A percentile compares a stretch with the other conserved stretches of the same genome.
phyloP scores from a whole-genome alignment of 352 stramenopile species.

The Pythium aquatile region DNA sequence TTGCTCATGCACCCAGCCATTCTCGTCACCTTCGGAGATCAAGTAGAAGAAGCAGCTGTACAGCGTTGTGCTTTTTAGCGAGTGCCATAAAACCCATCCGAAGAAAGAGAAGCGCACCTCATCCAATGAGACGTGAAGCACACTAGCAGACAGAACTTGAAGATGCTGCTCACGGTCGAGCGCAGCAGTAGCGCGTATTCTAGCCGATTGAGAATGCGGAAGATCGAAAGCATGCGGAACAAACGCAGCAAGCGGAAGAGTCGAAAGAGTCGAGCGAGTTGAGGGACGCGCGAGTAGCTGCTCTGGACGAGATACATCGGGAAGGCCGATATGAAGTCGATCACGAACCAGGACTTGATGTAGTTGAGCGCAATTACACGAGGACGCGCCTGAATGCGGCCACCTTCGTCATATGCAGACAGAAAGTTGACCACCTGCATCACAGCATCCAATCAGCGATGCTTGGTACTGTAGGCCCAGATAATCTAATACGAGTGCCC shows the following conservation, averaged over 20 bases:
- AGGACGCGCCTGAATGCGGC: conserved; percentile 51
- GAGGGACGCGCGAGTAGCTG: conserved; percentile 56
- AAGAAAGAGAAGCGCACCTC: neutral
- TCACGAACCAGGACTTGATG: conserved; percentile 64
- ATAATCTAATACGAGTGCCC: too few relatives aligned
- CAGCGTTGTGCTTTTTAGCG: neutral
- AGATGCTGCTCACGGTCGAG: conserved; percentile 59
- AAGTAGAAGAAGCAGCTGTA: conserved; percentile 57
- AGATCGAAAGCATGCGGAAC: conserved; percentile 68
- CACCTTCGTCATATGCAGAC: conserved; percentile 61
- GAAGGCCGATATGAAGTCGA: conserved; percentile 77
- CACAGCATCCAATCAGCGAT: neutral
- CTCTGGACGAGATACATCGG: conserved; percentile 69
- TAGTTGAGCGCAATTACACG: conserved; percentile 53
- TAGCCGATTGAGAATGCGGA: conserved; percentile 36
- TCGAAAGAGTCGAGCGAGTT: conserved; percentile 54
- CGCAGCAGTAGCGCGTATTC: conserved; percentile 68
- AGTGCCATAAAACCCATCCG: neutral
- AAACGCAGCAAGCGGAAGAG: conserved; percentile 59
- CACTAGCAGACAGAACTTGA: conserved; percentile 71
- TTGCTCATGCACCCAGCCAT: neutral
- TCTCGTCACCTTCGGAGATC: conserved; percentile 33
- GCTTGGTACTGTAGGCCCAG: too few relatives aligned
- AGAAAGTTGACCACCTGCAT: conserved; percentile 65
- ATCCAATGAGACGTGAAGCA: conserved; percentile 76